Evolutionary conservation across 2,329 filamentous ascomycete genomes (phyloP), one percentile per base, ranked within the genome.

Genomic region (Camillea tinctor): DNA sequence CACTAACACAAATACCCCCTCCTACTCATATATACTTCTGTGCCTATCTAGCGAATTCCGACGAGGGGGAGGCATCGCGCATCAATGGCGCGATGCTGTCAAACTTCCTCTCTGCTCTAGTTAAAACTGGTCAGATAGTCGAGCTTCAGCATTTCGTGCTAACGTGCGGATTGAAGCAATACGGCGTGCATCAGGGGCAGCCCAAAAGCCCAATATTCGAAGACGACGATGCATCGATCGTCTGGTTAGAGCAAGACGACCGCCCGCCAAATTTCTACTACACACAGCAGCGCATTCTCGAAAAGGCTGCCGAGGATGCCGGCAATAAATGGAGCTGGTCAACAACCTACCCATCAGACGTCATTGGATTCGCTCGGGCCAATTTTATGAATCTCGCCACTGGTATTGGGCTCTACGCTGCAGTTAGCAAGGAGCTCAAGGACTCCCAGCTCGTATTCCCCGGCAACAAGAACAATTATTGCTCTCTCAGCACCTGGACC

Each of bases 261-360:
- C 70, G 68, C 53, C 72, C 69, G 8, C 75, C 76, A 2, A 84
- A 81, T 68, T 84, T 84, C 67, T 84, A 84, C 67, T 83, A 82
- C 65, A 67, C 72, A 40, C 81, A 83, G 66, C 77, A 84, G 64
- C 71, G 75, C 22, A 76, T 81, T 57, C 69, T 84, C 3, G 64
- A 66, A 55, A 68, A 62, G 52, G 56, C 59, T 22, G 57, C 62
- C 15, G 52, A 53, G 4, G 64, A 64, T n/a, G 52, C 59, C 19
- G 57, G 52, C 2, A 64, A 66, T 52, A 62, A 49, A 30, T 66
- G 59, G 64, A 53, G 62, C 19, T 74, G 71, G 72, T 66, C 63
- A 0, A 71, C 73, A 15, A 75, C 72, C 1, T 74, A 74, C 54
- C 72, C 72, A 17, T 70, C 71, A 60, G 72, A 74, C 51, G 69